phyloP scores from a whole-genome alignment of 1,139 yeast genomes.

The Yamadazyma trypodendri region DNA sequence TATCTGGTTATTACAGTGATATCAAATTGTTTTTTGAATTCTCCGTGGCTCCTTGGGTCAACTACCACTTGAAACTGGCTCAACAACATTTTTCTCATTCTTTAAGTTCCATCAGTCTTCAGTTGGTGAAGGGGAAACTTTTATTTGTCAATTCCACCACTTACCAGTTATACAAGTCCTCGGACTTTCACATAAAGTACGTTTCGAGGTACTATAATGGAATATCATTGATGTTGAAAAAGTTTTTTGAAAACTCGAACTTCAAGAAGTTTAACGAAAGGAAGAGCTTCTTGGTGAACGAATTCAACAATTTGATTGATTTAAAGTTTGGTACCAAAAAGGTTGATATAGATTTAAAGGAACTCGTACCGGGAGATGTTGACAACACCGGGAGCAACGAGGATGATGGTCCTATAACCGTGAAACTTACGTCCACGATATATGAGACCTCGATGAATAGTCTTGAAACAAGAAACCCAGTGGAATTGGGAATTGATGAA shows the following conservation, averaged over 20 bases:
- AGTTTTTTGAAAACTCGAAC: conserved; percentile 13
- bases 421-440: conserved; percentile 30
- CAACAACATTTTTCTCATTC: neutral
- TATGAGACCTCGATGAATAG: conserved; percentile 17
- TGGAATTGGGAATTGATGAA: conserved; percentile 15
- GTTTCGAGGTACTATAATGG: neutral
- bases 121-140: conserved; percentile 5
- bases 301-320: conserved; percentile 28
- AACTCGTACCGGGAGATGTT: conserved; percentile 20
- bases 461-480: conserved; percentile 15
- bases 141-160: conserved; percentile 4
- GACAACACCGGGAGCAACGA: conserved; percentile 9
- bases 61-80: neutral
- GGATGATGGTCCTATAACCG: conserved; percentile 24
- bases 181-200: neutral
- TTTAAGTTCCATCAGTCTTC: neutral
- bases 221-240: conserved; percentile 4
- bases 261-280: conserved; percentile 18
- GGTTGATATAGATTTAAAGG: conserved; percentile 16
- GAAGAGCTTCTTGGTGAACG: conserved; percentile 26
- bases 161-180: conserved; percentile 2
- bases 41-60: neutral
- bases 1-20: conserved; percentile 4
- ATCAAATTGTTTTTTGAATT: neutral
- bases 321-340: conserved; percentile 11